These are phyloP conservation scores for Blastobotrys malaysiensis DNA, from an alignment of 1,139 yeast species.

Conservation along the genomic window DNA sequence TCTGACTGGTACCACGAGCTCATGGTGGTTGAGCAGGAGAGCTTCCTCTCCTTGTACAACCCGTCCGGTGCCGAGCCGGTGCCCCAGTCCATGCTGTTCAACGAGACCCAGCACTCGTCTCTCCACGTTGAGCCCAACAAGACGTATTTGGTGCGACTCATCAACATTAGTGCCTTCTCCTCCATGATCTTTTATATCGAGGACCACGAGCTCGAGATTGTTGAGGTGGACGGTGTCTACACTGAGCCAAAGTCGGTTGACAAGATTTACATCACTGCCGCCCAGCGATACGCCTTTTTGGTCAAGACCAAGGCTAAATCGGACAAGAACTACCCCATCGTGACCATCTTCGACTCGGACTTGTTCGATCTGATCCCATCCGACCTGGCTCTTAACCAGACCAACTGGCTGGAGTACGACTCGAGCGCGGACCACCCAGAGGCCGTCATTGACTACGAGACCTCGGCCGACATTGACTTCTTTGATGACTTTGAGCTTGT, in stretches of 20 bases:
- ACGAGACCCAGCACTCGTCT: slow-evolving; percentile 68
- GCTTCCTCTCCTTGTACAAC: slow-evolving; percentile 64
- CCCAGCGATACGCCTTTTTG: slow-evolving; percentile 74
- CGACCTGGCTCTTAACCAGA: slow-evolving; percentile 59
- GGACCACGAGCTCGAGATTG: slow-evolving; percentile 73
- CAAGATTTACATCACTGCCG: slow-evolving; percentile 61
- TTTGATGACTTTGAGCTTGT: slow-evolving; percentile 55
- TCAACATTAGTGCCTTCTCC: slow-evolving; percentile 81
- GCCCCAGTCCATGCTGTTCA: slow-evolving; percentile 72
- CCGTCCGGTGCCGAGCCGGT: slow-evolving; percentile 98
- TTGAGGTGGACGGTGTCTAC: slow-evolving; percentile 77
- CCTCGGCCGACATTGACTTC: slow-evolving; percentile 32
- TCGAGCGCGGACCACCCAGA: slow-evolving; percentile 42
- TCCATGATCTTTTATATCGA: slow-evolving; percentile 83
- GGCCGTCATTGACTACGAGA: slow-evolving; percentile 38
- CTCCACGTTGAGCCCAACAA: slow-evolving; percentile 72
- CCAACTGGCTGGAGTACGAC: slow-evolving; percentile 65
- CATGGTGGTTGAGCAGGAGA: slow-evolving; percentile 44
- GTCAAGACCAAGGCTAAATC: slow-evolving; percentile 62
- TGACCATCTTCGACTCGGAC: slow-evolving; percentile 67
- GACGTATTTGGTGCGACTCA: slow-evolving; percentile 71
- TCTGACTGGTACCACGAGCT: slow-evolving; percentile 82
- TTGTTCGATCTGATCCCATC: slow-evolving; percentile 72
- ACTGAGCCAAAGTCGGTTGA: slow-evolving; percentile 61
- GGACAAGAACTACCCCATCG: slow-evolving; percentile 63